These are phyloP conservation scores for Mucor irregularis DNA, from an alignment of 371 early-diverging fungal genomes.

Conservation along the genomic window DNA sequence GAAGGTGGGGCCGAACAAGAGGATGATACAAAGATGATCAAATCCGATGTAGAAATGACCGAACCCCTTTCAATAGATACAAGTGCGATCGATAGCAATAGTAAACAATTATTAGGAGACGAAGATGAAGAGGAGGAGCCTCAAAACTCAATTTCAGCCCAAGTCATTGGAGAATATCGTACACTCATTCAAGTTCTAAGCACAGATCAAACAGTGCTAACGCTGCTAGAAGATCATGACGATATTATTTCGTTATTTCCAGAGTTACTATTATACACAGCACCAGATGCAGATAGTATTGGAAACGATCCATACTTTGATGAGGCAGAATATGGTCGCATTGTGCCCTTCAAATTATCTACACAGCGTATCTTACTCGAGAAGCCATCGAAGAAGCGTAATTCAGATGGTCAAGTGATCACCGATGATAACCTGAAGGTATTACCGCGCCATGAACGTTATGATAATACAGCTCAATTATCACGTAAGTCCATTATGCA, in stretches of 20 bases:
- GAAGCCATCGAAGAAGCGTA: slow-evolving; percentile 11
- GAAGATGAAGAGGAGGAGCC: slow-evolving; percentile 7
- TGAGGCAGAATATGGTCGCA: slow-evolving; percentile 40
- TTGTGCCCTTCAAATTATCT: slow-evolving; percentile 41
- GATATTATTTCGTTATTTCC: slow-evolving; percentile 37
- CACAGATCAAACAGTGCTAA: slow-evolving; percentile 18
- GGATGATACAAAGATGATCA: neutral
- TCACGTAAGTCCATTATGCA: slow-evolving; percentile 15
- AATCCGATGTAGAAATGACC: slow-evolving; percentile 1
- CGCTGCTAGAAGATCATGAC: slow-evolving; percentile 14
- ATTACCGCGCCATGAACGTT: slow-evolving; percentile 19
- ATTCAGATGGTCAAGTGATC: neutral
- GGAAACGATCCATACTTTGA: slow-evolving; percentile 50
- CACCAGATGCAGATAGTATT: slow-evolving; percentile 45
- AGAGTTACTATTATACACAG: slow-evolving; percentile 43
- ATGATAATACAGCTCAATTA: slow-evolving; percentile 13
- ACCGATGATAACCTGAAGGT: slow-evolving; percentile 25
- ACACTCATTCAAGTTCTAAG: slow-evolving; percentile 15
- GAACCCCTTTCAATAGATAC: neutral
- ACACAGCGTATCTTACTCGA: slow-evolving; percentile 43
- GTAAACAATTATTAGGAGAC: neutral
- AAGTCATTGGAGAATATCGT: slow-evolving; percentile 17
- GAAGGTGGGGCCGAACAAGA: neutral
- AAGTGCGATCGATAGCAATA: neutral
- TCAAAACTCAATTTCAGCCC: slow-evolving; percentile 1